Evolutionary conservation across 1,284 basidiomycete species (phyloP), one percentile per base, ranked within the genome.

Genomic region (Heterobasidion occidentale): DNA sequence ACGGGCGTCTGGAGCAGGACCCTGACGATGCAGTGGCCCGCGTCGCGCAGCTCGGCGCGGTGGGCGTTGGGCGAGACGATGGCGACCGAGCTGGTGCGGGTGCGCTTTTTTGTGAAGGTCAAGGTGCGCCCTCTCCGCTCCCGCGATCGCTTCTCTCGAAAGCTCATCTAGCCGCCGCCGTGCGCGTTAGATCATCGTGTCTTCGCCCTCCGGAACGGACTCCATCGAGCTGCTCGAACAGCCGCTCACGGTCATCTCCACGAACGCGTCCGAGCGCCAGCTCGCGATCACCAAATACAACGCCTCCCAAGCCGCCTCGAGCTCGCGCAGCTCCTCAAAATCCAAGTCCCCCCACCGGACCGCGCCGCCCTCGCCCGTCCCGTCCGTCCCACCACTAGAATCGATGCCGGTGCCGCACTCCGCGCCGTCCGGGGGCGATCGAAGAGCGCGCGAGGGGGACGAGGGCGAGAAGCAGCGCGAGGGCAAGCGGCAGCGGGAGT

Each of bases 21-120:
- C 3, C 68, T 90, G 47, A 81, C 83, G 8, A 68, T 89, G 44
- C 84, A 85, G 61, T 88, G 88, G 83, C 88, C 88, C 7, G 77
- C 80, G 46, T 69, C 77, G 53, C 87, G 84, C 64, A 81, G 85
- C 8, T 77, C 77, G 56, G 80, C 77, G 62, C 79, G 85, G 33
- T 91, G 88, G 88, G 79, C 86, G 9, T 77, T 88, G 57, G 88
- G 88, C 15, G 88, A 90, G 71, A 86, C 85, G 19, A 78, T 88
- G 62, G 74, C 79, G 60, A 85, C 84, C 46, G 76, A 80, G 50
- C 67, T 88, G 60, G 82, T 79, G n/a, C 77, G 80, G 47, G 78
- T 91, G 52, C 79, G 77, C 63, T 91, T 88, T 68, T 84, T 84
- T 66, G 73, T 86, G 61, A 80, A 82, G 50, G 76, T 82, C 59